Conservation (phyloP, 306 rosid genomes). For the Abrus precatorius region DNA sequence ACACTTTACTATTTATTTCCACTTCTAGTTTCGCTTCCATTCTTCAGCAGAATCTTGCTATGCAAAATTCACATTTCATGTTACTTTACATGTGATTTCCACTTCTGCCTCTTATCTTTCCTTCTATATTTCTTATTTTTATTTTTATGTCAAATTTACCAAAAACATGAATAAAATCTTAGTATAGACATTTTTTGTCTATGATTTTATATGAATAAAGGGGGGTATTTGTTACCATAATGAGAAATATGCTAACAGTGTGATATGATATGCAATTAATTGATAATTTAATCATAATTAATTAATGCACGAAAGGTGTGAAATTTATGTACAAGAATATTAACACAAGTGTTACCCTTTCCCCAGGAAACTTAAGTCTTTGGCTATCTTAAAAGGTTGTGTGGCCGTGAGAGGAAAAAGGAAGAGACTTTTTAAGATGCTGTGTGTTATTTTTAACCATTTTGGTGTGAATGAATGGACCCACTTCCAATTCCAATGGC, state of each 20-base stretch:
- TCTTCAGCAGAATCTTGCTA: constrained; percentile 39
- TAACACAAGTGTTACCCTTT: not conserved
- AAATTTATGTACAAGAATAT: not conserved
- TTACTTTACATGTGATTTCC: constrained; percentile 32
- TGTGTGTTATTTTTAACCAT: constrained; percentile 19
- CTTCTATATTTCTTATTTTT: not conserved
- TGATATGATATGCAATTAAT: not conserved
- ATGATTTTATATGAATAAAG: not conserved
- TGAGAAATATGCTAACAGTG: not conserved
- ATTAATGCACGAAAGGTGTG: not conserved
- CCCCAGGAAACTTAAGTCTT: not conserved
- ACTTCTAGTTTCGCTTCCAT: not conserved
- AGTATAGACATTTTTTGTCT: no score
- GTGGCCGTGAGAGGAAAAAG: not conserved
- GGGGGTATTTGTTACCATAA: not conserved
- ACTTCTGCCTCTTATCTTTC: not conserved
- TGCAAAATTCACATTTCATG: constrained; percentile 33
- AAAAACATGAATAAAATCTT: no score
- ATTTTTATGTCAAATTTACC: no score
- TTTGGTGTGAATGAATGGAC: constrained; percentile 43
- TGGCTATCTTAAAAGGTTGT: not conserved
- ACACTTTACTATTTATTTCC: constrained; percentile 37
- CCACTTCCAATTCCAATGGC: constrained; percentile 50
- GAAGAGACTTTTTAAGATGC: not conserved
- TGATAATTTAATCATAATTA: not conserved